Evolutionary conservation across 2,329 filamentous ascomycete genomes (phyloP), one percentile per base, ranked within the genome.

Genomic region (Sarocladium kiliense): DNA sequence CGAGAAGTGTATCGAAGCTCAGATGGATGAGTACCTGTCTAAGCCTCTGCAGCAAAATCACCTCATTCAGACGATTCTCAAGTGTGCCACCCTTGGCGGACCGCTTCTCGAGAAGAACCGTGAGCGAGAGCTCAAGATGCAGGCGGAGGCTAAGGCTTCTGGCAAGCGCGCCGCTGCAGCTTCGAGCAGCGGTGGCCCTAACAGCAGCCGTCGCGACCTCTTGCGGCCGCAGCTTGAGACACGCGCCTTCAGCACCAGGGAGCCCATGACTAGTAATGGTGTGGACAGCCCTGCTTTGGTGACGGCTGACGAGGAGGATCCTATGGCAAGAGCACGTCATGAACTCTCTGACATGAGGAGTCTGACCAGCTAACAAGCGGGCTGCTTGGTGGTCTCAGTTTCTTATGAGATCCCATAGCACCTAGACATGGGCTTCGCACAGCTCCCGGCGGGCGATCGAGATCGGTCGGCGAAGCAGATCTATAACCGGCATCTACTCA

Each of bases 21-120:
- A 97, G 75, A 99, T 99, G 94, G 94, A 99, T 70, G 94, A 99
- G 71, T 99, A 99, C 68, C 78, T 99, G 41, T 96, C 93, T 18
- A 99, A 99, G 70, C 93, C 93, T 25, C 78, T 97, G 58, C 95
- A 97, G 71, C 93, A 96, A 68, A 97, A 96, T 69, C 91, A 96
- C 70, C 86, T 97, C 66, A 97, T 97, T 65, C 93, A 97, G 74
- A 97, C 92, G 1, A 97, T 99, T 58, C 82, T 97, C 60, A 96
- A 97, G 71, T 97, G 93, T 68, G 93, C 91, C 12, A 97, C 94
- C 3, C 85, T 97, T 32, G 91, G 93, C 56, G 88, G 90, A 45
- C 87, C 87, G 53, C 77, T 95, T 54, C 80, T 93, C 54, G 89
- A 94, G 68, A 88, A 91, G 71, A 87, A 87, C 64, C 74, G 83